Base-by-base conservation (phyloP, 1,284 basidiomycete genomes). In the Puccinia horiana region DNA sequence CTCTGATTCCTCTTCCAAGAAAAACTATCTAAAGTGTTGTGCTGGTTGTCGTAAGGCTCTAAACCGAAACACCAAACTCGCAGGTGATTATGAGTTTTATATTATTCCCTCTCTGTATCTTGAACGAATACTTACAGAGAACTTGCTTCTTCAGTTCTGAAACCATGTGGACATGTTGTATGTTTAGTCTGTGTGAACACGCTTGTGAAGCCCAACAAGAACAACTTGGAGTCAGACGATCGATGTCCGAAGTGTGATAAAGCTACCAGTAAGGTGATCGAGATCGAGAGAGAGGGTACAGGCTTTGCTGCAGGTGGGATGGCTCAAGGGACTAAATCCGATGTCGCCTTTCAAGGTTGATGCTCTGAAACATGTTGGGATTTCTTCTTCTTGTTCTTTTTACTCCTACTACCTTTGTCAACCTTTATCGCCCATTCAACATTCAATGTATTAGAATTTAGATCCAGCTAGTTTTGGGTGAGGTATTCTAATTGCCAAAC, bases 121-220 rank as follows among this genome's bases (percentile, higher is more conserved):
- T 35, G 5, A 29, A 54, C 35, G 42, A 76, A 42, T 26, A 61
- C 40, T 76, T 2, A 42, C 35, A 35, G 20, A 20, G n/a, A 16
- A 3, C n/a, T 61, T 72, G 8, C 35, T 23, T 72, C 11, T 63
- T 47, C 44, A 63, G 76, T 70, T 69, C 26, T 73, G 26, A 72
- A 80, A 42, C 78, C 78, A 23, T 80, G 78, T 63, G 78, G 78
- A 18, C 78, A 80, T 80, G 78, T 80, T 37, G 69, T 80, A 29
- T 80, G 78, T 69, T 47, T 72, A 52, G 65, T 69, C 47, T 80
- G 78, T 73, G 78, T 73, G 18, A 72, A 72, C 29, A 80, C 78
- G n/a, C 78, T 80, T 20, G 65, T 80, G 26, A 67, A 79, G 47
- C 76, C 76, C 2, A 79, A 79, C 49, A 61, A 61, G 56, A 49